Base-by-base conservation (phyloP, 768 basidiomycete genomes). In the Pulveroboletus sp. region DNA sequence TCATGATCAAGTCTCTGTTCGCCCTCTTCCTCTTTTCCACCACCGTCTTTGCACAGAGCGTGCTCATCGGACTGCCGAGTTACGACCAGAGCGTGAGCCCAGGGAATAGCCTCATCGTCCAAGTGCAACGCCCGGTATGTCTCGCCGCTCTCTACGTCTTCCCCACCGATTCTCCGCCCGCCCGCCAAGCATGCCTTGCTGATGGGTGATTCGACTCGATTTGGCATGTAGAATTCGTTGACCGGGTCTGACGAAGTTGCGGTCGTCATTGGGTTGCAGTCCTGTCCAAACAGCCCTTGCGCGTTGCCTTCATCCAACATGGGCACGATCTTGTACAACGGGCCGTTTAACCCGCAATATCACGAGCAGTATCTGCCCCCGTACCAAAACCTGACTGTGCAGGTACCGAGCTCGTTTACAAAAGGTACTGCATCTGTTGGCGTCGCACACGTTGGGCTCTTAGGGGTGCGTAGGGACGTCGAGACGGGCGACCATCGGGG, bases 51-150 rank as follows among this genome's bases (percentile, higher is more conserved):
- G 78, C 75, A 5, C 81, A 82, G 51, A 49, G 50, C 8, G 68
- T 65, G 4, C 24, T 14, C 12, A 76, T 83, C 32, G 73, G 73
- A 8, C 60, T 60, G 18, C 80, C 81, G 2, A 26, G 30, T 1
- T 9, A 6, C 18, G 39, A 57, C 5, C 55, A 64, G 6, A 57
- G 58, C 10, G 67, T 80, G 9, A 43, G 33, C 8, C 54, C 73
- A 27, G 79, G 80, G 6, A 58, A 52, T 7, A 56, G 58, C 10
- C 36, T 81, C 30, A 71, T 61, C 4, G 73, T 81, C 3, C 73
- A 78, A 52, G 58, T 82, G 7, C 74, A 76, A 49, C 68, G 70
- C 46, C 77, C 76, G 5, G 79, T 81, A 59, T 17, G 76, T 66
- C 8, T 4, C 15, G 5, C 35, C 24, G 2, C 3, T 32, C 24